Base-by-base conservation (phyloP, 371 early-diverging fungal species). In the Zychaea mexicana region DNA sequence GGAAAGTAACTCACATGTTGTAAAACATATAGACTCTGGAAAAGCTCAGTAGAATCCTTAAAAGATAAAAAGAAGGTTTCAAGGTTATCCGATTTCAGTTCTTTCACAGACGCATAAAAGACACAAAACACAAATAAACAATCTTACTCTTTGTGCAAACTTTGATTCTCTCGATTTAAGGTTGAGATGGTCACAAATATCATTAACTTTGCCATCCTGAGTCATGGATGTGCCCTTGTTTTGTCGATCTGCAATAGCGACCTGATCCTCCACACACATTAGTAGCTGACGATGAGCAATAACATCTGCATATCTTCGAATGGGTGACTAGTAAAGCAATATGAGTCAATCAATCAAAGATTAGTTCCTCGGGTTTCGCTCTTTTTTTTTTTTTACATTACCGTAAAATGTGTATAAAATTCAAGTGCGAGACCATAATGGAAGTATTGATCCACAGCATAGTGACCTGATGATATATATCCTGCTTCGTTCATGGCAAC, bases 261-360 rank as follows among this genome's bases (percentile, higher is more conserved):
- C 65, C 1, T 53, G 39, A 60, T 74, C 70, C 12, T 56, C 54
- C 0, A 91, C 65, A 27, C 87, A 83, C 15, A 76, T 76, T 27
- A 88, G 61, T 8, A 94, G 62, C 65, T 90, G 91, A 24, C 99
- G 85, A 67, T 99, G 99, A 1, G 98, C 99, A 21, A 99, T 75
- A 31, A 99, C 71, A 83, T 99, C 99, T 45, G 99, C 96, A 79
- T 99, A 99, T 65, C 99, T 85, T 64, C 99, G 92, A 67, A 99
- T 99, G 6, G 99, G 99, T 1, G 98, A 98, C 71, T 88, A 62
- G 15, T 36, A 2, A 47, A 45, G 27, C 10, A 2, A 19, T 12
- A 55, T 33, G 10, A 52, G 10, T 30, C 12, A 21, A 33, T 24
- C 8, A 42, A 42, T 6, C 22, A 10, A 38, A 2, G 17, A 19